Evolutionary conservation across 2,329 filamentous ascomycete species (phyloP), one percentile per base, ranked within the genome.

Genomic region (Mycosphaerella sp.): DNA sequence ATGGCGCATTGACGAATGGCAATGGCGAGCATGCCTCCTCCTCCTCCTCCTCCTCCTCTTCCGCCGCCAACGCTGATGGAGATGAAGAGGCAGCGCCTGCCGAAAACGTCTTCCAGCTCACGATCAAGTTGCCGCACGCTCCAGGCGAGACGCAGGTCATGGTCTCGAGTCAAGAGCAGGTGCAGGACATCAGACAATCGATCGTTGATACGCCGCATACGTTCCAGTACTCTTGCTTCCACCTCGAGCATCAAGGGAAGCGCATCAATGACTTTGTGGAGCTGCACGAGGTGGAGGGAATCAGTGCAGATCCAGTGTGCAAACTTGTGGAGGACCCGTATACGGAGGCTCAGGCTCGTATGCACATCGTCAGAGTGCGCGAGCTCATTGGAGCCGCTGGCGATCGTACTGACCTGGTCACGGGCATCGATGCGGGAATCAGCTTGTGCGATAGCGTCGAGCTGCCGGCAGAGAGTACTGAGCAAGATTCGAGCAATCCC

Each of bases 171-270:
- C 87, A 95, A 76, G 94, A 98, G 73, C 91, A 96, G 70, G 85
- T 97, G 55, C 93, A 97, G 72, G 93, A 98, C 76, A 84, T 98
- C 63, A 87, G 93, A 60, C 93, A 97, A 73, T 91, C 90, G 56
- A 87, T 98, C 68, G 89, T 96, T 73, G 93, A 98, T 72, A 79
- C 89, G 44, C 93, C 93, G 4, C 79, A 85, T 54, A 94, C 91
- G 45, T 93, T 96, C 74, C 89, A 95, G 71, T 96, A 96, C 75
- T 95, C 93, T 47, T 98, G 93, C 77, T 98, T 98, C 76, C 93
- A 98, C 73, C 83, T 98, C 64, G 90, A 97, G 73, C 84, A 90
- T 73, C 84, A 87, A 53, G 88, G 89, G 61, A 77, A 87, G 71
- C 86, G 87, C 59, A 85, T 98, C 78, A 97, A 97, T 70, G 93